Base-by-base conservation (phyloP, 306 rosid species). In the Alnus glutinosa region DNA sequence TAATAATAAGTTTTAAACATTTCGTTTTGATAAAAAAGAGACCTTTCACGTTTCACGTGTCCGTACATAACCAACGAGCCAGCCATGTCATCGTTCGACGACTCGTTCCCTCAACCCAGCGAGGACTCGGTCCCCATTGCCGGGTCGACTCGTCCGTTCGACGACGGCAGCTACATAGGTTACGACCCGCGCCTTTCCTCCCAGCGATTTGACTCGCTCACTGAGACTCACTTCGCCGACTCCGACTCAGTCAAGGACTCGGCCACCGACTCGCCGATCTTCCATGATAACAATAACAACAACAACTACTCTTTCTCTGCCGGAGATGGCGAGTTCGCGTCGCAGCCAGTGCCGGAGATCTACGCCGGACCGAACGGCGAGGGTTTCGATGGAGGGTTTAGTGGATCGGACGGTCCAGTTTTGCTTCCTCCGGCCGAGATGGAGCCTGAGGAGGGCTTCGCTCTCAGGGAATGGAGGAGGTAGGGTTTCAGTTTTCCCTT, bases 391-490 rank as follows among this genome's bases (percentile, higher is more conserved):
- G 85, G 76, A 34, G 82, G 70, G 12, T 79, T 79, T 37, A 58
- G 64, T 52, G 87, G 44, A 71, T 75, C 82, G 52, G 83, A 78
- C 74, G 79, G 80, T 73, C 86, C 89, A 16, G 81, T 81, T 86
- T 74, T 81, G 73, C 84, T 82, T 11, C 81, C 85, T 61, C 81
- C 85, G 23, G 49, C 59, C 49, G 88, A 78, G 75, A 81, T 84
- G 85, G 69, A 10, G 67, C 81, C 82, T 2, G 87, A 83, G 77
- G 90, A 87, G 74, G 84, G 84, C 61, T 46, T 66, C 52, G 82
- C 84, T 67, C 84, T 86, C 71, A 81, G 84, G 51, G 84, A 83
- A 73, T 86, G 89, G 89, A 86, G 89, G 63, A 84, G 86, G 86
- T 84, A 62, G 9, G 59, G 50, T 42, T 72, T 75, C 37, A 32